Evolutionary conservation across 495 filamentous ascomycete species (phyloP), one percentile per base, ranked within the genome.

Genomic region (Clohesyomyces aquaticus): DNA sequence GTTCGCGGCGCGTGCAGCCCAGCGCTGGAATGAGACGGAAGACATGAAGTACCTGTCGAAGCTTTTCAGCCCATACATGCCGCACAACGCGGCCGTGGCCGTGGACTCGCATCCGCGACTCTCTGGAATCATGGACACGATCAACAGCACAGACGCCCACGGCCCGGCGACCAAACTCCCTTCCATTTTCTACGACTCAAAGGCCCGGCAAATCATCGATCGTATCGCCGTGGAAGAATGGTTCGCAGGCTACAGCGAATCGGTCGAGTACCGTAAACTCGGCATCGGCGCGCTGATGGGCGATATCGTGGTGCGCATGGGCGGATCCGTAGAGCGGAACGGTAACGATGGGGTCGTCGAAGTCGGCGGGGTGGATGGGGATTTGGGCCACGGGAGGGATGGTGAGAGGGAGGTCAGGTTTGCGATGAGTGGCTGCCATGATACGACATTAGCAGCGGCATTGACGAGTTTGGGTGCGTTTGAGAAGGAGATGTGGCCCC

Each of bases 51-150:
- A 95, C 73, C 75, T 97, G n/a, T 89, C 88, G 70, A 82, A 77
- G 38, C 71, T 88, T 28, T 84, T 88, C 53, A 84, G 87, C 21
- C 94, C 91, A 74, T 94, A 88, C 82, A 94, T 96, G 88, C 91
- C 90, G 0, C 77, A 83, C n/a, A 76, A 74, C 9, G 79, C 80
- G 28, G 80, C 79, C 27, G 87, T 98, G 25, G 87, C 87, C 26
- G 91, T 98, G 1, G 91, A 97, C 76, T 85, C 85, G 1, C 87
- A 89, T 60, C 94, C 94, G 0, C 81, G 90, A 49, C 79, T 98
- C 10, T 90, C 85, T 4, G 95, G 94, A 27, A 89, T 98, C 58
- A 92, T 92, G 87, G 94, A 98, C 71, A 94, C 91, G 10, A 83
- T 97, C 64, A 98, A 97, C 73, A 82, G 90, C 22, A 94, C 90